Percentiles rank a stretch among this genome's conserved stretches.
Evolutionary conservation across 805 yeast genomes (phyloP).

Genomic region (Alloascoidea hylecoeti): DNA sequence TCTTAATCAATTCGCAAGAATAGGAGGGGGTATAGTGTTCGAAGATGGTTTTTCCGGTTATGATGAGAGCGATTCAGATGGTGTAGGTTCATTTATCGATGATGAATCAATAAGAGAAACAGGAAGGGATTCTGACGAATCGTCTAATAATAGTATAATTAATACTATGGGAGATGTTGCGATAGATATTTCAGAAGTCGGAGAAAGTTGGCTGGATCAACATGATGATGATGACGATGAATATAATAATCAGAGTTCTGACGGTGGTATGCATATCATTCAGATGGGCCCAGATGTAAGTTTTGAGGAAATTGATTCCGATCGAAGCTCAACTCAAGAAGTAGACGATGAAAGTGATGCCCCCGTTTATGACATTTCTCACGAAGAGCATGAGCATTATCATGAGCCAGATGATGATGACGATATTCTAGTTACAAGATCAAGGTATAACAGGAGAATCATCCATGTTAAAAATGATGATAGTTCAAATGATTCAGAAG

Average conservation of each 20-base stretch:
- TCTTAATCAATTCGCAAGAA: neutral
- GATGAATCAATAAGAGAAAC: neutral
- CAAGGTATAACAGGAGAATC: no score
- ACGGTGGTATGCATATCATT: constrained; percentile 53
- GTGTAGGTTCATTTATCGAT: neutral
- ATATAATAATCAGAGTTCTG: neutral
- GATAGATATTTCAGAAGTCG: neutral
- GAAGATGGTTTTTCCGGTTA: neutral
- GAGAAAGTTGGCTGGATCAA: neutral
- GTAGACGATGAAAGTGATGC: no score
- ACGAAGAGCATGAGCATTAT: no score
- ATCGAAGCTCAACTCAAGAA: no score
- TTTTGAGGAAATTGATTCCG: constrained; percentile 58
- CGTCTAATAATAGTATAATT: neutral
- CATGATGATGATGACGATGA: neutral
- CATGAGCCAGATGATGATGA: no score
- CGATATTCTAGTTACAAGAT: no score
- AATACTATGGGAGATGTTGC: neutral
- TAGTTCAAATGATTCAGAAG: no score
- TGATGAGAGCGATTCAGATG: neutral
- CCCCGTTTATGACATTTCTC: no score
- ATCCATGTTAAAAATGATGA: no score
- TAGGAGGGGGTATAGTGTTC: neutral
- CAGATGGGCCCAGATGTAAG: constrained; percentile 56
- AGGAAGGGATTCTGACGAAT: neutral